Conservation (phyloP, 179 eudicot genomes). For the Beta macrorhiza region DNA sequence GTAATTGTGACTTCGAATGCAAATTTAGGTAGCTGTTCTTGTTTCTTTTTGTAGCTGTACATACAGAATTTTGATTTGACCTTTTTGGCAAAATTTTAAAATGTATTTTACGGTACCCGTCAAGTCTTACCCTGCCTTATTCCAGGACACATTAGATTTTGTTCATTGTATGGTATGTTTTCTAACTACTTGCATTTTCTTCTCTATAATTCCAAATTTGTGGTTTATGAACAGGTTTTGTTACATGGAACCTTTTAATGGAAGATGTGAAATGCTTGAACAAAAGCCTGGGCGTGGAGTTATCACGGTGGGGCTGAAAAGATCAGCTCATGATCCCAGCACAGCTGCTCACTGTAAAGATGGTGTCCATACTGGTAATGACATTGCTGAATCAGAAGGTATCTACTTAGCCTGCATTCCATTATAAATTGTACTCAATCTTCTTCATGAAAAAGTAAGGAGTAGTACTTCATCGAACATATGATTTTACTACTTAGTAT, state of each 20-base stretch:
- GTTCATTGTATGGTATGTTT: background rate
- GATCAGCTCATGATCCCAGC: slow-evolving; percentile 25
- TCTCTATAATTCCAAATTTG: background rate
- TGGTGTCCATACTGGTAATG: slow-evolving; percentile 11
- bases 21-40: no score
- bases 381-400: slow-evolving; percentile 27
- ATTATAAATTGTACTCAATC: no score
- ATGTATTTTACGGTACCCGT: background rate
- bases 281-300: slow-evolving; percentile 42
- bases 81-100: background rate
- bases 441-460: background rate
- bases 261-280: slow-evolving; percentile 51
- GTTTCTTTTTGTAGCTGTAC: no score
- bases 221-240: slow-evolving; percentile 46
- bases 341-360: slow-evolving; percentile 15
- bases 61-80: background rate
- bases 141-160: no score
- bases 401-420: background rate
- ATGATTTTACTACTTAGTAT: background rate
- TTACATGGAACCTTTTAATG: slow-evolving; percentile 61
- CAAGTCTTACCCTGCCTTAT: background rate
- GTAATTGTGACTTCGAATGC: no score
- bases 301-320: slow-evolving; percentile 47
- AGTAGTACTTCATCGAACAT: background rate
- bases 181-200: background rate